A percentile compares a stretch with the other conserved stretches of the same genome.
phyloP scores from a whole-genome alignment of 352 stramenopile species.

The Globisporangium cederbergense region DNA sequence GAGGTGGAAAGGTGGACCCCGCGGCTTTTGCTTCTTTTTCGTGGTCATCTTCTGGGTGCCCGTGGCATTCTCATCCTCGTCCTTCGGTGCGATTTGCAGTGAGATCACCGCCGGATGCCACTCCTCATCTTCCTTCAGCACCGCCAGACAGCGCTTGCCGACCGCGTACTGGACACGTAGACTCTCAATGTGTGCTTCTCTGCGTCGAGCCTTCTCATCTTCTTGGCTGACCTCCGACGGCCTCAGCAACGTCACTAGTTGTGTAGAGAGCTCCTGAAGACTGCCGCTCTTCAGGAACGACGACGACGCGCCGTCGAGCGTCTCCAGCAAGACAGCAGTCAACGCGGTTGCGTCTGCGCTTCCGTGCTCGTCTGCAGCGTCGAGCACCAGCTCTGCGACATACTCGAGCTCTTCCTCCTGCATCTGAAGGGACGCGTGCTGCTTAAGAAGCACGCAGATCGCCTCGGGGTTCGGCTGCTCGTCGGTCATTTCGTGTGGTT shows the following conservation, averaged over 20 bases:
- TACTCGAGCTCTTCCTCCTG: conserved; percentile 54
- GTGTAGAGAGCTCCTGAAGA: conserved; percentile 18
- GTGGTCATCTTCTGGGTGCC: not conserved
- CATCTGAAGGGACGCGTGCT: conserved; percentile 12
- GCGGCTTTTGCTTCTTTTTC: conserved; percentile 22
- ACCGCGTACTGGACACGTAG: conserved; percentile 49
- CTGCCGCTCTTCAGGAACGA: conserved; percentile 31
- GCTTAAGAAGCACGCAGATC: conserved; percentile 24
- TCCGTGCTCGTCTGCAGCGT: conserved; percentile 34
- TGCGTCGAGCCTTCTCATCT: conserved; percentile 21
- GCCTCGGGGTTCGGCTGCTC: conserved; percentile 12
- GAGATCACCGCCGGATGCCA: conserved; percentile 72
- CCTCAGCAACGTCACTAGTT: conserved; percentile 23
- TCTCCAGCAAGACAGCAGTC: conserved; percentile 28
- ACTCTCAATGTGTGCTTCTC: conserved; percentile 15
- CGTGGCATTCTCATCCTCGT: conserved; percentile 7
- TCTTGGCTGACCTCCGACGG: conserved; percentile 16
- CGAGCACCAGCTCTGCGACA: conserved; percentile 59
- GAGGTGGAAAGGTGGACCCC: conserved; percentile 17
- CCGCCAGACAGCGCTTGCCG: conserved; percentile 54
- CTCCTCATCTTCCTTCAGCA: conserved; percentile 64
- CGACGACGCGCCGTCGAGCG: conserved; percentile 36
- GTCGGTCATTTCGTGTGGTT: not conserved
- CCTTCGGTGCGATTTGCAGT: conserved; percentile 26
- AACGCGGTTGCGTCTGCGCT: conserved; percentile 21